Conservation (phyloP, 345 rosid genomes). For the Durio zibethinus region DNA sequence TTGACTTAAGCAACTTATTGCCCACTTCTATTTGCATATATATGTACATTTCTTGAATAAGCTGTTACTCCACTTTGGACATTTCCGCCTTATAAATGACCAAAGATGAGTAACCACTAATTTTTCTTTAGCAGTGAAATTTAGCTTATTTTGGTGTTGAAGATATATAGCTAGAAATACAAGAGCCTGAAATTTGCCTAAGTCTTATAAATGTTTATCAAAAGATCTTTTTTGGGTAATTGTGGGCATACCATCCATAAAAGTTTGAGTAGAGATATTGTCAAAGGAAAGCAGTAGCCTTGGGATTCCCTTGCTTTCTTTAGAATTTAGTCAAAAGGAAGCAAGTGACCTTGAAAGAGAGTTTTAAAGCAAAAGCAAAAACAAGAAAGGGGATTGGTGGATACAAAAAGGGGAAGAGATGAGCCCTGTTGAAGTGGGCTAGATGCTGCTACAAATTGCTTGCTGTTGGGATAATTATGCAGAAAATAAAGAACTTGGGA, state of each 20-base stretch:
- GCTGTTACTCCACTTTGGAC: too few species aligned
- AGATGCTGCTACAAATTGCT: background rate
- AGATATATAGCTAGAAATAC: too few species aligned
- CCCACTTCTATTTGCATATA: too few species aligned
- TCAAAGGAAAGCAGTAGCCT: background rate
- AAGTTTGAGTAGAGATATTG: background rate
- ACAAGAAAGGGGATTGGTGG: conserved; percentile 6
- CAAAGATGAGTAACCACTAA: background rate
- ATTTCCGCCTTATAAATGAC: background rate
- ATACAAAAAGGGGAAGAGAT: background rate
- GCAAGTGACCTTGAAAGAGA: conserved; percentile 26
- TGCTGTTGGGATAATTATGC: background rate
- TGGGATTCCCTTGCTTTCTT: conserved; percentile 24
- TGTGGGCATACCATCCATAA: background rate
- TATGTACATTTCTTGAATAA: too few species aligned
- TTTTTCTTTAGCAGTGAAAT: background rate
- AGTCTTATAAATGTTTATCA: too few species aligned
- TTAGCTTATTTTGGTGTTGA: background rate
- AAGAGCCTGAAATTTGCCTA: background rate
- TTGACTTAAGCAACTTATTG: too few species aligned
- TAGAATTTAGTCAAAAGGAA: conserved; percentile 33
- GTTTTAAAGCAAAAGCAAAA: conserved; percentile 43
- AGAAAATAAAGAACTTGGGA: conserved; percentile 22
- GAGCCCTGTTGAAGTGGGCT: background rate
- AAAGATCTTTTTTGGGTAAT: background rate